phyloP scores from a whole-genome alignment of 495 filamentous ascomycete genomes.

The Penicillium ochrochloron region DNA sequence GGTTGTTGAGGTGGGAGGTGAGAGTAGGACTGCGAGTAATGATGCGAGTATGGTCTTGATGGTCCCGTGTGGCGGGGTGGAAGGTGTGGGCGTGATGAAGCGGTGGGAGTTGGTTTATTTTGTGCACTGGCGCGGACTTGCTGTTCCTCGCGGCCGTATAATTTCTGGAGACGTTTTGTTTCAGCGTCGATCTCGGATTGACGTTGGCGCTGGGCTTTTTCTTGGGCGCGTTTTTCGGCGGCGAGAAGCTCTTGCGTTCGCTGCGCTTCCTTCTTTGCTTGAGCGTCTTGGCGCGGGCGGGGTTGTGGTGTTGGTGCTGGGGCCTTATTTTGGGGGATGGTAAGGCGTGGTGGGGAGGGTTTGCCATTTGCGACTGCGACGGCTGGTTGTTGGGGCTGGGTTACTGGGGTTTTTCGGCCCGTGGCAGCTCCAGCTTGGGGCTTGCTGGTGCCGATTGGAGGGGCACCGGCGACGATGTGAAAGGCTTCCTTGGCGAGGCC shows the following conservation, averaged over 20 bases:
- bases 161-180: slow-evolving; percentile 75
- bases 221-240: slow-evolving; percentile 58
- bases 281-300: slow-evolving; percentile 49
- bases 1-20: slow-evolving; percentile 17
- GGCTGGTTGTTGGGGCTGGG: slow-evolving; percentile 14
- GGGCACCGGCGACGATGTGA: slow-evolving; percentile 61
- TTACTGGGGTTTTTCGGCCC: slow-evolving; percentile 19
- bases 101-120: slow-evolving; percentile 26
- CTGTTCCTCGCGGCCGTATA: slow-evolving; percentile 67
- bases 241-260: slow-evolving; percentile 78
- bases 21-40: slow-evolving; percentile 23
- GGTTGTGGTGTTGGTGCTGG: slow-evolving; percentile 15
- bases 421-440: slow-evolving; percentile 5
- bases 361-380: slow-evolving; percentile 9
- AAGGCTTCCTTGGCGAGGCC: slow-evolving; percentile 70
- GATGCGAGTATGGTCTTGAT: slow-evolving; percentile 22
- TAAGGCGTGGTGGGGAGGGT: slow-evolving; percentile 17
- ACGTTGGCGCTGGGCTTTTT: slow-evolving; percentile 63
- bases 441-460: slow-evolving; percentile 8
- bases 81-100: slow-evolving; percentile 34
- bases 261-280: slow-evolving; percentile 65
- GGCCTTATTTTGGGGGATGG: slow-evolving; percentile 22
- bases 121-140: slow-evolving; percentile 32
- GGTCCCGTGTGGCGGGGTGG: slow-evolving; percentile 29
- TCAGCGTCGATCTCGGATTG: slow-evolving; percentile 81